Percentiles rank a stretch among this genome's conserved stretches.
These are phyloP conservation scores for Ambrosia artemisiifolia DNA, from an alignment of 129 eudicot genomes.

Conservation along the genomic window DNA sequence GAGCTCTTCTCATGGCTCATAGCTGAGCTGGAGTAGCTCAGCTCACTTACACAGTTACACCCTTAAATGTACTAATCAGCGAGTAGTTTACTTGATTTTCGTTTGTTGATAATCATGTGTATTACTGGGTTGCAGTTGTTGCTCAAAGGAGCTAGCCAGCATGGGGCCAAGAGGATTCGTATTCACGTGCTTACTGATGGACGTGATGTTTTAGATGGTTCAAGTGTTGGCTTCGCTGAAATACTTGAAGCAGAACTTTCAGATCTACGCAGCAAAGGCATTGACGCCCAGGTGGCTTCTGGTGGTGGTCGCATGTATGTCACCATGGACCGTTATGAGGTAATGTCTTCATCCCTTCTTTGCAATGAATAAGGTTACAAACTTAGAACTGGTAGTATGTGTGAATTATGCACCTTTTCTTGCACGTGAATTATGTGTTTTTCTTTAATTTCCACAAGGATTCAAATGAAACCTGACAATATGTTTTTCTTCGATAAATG, in stretches of 20 bases:
- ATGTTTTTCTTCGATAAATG: not conserved
- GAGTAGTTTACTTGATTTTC: not conserved
- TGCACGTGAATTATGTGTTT: not conserved
- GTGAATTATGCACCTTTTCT: slow-evolving; percentile 6
- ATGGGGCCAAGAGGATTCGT: slow-evolving; percentile 82
- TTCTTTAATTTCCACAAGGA: not conserved
- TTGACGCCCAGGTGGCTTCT: slow-evolving; percentile 84
- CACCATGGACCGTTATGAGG: slow-evolving; percentile 99
- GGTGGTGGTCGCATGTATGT: slow-evolving; percentile 99
- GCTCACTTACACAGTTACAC: not conserved
- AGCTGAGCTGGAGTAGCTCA: not conserved
- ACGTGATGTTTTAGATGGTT: slow-evolving; percentile 95
- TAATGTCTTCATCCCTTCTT: slow-evolving; percentile 11
- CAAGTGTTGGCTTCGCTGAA: slow-evolving; percentile 84
- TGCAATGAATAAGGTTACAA: not conserved
- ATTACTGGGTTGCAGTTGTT: slow-evolving; percentile 48
- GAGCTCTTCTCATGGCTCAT: not conserved
- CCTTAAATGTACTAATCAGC: not conserved
- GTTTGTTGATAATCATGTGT: not conserved
- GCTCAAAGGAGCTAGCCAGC: slow-evolving; percentile 76
- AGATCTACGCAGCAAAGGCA: slow-evolving; percentile 59
- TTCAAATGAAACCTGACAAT: not conserved
- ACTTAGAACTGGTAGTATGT: not conserved
- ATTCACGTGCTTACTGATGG: slow-evolving; percentile 90
- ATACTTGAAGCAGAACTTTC: slow-evolving; percentile 79